These are phyloP conservation scores for Candida nonsorbophila DNA, from an alignment of 805 yeast genomes.

Conservation along the genomic window DNA sequence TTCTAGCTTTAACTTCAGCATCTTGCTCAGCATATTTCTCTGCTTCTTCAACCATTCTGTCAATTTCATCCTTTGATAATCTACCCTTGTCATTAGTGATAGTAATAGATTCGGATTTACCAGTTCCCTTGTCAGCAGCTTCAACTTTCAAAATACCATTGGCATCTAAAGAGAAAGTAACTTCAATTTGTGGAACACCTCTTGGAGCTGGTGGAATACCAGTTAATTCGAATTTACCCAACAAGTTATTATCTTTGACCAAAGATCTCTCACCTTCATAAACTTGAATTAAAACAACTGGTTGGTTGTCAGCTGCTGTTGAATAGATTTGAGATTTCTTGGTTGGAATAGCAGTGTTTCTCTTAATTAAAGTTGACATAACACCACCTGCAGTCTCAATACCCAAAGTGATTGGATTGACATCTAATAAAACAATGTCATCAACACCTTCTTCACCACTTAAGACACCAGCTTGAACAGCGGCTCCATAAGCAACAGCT, in stretches of 20 bases:
- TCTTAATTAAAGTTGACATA: constrained; percentile 97
- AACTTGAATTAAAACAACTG: constrained; percentile 97
- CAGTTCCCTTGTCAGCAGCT: constrained; percentile 97
- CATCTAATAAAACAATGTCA: constrained; percentile 93
- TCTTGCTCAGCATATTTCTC: constrained; percentile 68
- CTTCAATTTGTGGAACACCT: constrained; percentile 99
- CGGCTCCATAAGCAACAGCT: constrained; percentile 65
- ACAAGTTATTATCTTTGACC: constrained; percentile 94
- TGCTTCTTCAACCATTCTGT: constrained; percentile 98
- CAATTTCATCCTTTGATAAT: constrained; percentile 93
- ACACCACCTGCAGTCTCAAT: constrained; percentile 99
- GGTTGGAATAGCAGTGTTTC: constrained; percentile 99
- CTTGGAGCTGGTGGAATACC: constrained; percentile 98
- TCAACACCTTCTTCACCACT: constrained; percentile 95
- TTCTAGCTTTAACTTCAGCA: constrained; percentile 39
- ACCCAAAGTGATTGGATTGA: constrained; percentile 97
- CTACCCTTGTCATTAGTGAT: constrained; percentile 99
- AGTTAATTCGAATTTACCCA: constrained; percentile 98
- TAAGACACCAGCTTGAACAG: constrained; percentile 98
- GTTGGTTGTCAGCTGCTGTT: constrained; percentile 97
- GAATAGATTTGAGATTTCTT: constrained; percentile 98
- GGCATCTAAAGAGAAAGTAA: constrained; percentile 98
- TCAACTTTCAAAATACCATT: constrained; percentile 99
- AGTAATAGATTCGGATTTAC: constrained; percentile 96
- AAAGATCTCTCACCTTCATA: constrained; percentile 99